Base-by-base conservation (phyloP, 345 rosid species). In the Clarkia xantiana region DNA sequence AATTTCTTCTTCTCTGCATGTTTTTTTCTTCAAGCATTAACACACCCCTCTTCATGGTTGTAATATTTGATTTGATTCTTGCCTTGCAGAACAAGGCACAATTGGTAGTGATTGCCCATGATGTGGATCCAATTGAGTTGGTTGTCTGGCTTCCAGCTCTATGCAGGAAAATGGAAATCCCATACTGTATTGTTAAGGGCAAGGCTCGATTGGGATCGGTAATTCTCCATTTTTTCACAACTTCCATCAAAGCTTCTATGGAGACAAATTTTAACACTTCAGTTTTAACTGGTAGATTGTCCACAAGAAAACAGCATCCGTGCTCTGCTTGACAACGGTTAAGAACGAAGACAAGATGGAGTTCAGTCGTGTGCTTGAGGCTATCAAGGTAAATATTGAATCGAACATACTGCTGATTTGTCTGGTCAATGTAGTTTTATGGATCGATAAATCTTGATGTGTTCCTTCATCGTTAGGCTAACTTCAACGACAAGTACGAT, bases 301-400 rank as follows among this genome's bases (percentile, higher is more conserved):
- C 38, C 86, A 82, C 68, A 66, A 80, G 72, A 78, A 86, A 52
- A 80, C 93, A 40, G 84, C 86, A 0, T 63, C 94, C 0, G 84
- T 71, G 16, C 69, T 86, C 70, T 86, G 93, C 66, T 59, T 79
- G 69, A 82, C 85, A 1, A 62, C 87, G 0, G 81, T 82, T 14
- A 82, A 85, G 71, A 82, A 85, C 29, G 87, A 81, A 46, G 87
- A 85, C 54, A 82, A 79, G 64, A 11, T 85, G 62, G 95, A 85
- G 44, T 82, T 82, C 64, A 76, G 85, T 73, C 80, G 54, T 60
- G 60, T 82, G 54, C 58, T 82, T 9, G 95, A 82, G 69, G 93
- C 89, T 6, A 74, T 82, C 29, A 86, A 82, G 88, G 88, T 86
- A 44, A 49, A 49, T 14, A 7, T 11, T 1, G 38, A 20, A 44